phyloP scores from a whole-genome alignment of 306 rosid species.

The Malus fusca region DNA sequence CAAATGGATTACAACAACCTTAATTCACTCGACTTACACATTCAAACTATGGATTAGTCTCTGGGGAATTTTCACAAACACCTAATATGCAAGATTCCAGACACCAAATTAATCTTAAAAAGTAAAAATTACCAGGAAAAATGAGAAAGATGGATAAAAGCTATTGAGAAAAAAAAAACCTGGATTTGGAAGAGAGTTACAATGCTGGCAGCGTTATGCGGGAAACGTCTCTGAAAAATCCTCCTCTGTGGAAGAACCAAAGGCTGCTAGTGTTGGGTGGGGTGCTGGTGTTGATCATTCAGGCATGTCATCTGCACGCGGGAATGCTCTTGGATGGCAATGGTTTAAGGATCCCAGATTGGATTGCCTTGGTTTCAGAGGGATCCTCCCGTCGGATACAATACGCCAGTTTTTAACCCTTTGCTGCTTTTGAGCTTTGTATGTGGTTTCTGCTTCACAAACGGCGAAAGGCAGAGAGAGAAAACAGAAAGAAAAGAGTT shows the following conservation, averaged over 20 bases:
- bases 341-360: constrained; percentile 92
- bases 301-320: constrained; percentile 53
- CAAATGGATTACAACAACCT: too few species aligned
- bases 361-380: constrained; percentile 79
- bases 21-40: too few species aligned
- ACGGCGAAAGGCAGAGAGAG: not conserved
- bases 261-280: constrained; percentile 20
- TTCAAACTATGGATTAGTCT: too few species aligned
- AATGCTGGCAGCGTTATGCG: constrained; percentile 88
- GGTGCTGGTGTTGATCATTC: constrained; percentile 38
- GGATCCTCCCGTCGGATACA: constrained; percentile 67
- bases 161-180: too few species aligned
- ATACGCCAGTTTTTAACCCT: constrained; percentile 48
- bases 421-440: constrained; percentile 17
- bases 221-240: constrained; percentile 30
- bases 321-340: constrained; percentile 60
- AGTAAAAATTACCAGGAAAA: too few species aligned
- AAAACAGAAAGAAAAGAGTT: too few species aligned
- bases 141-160: too few species aligned
- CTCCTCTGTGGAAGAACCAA: constrained; percentile 59
- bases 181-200: constrained; percentile 23
- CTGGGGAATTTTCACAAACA: too few species aligned
- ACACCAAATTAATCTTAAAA: too few species aligned
- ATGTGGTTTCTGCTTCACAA: constrained; percentile 2
- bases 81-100: too few species aligned